Percentiles rank a stretch among this genome's conserved stretches.
phyloP scores from a whole-genome alignment of 2,329 filamentous ascomycete species.

The Fusarium humuli region DNA sequence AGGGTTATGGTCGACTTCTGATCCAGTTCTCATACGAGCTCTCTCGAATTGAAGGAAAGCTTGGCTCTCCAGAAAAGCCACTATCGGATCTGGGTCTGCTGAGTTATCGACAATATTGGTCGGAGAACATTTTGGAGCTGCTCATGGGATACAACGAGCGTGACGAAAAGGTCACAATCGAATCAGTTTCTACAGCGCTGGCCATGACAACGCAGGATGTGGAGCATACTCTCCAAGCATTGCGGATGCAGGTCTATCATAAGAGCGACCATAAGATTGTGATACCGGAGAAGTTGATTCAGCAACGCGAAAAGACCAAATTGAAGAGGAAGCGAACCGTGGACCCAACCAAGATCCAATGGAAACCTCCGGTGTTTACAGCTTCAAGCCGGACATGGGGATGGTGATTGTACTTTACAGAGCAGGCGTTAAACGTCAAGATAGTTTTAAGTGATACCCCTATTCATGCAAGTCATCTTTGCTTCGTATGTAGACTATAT shows the following conservation, averaged over 20 bases:
- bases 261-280: constrained; percentile 98
- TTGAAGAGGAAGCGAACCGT: constrained; percentile 81
- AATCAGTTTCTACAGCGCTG: constrained; percentile 80
- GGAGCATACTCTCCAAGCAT: constrained; percentile 90
- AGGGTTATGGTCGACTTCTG: constrained; percentile 90
- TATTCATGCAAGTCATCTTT: background rate
- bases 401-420: constrained; percentile 68
- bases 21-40: constrained; percentile 99
- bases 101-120: constrained; percentile 97
- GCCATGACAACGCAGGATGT: constrained; percentile 99
- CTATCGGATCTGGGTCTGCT: constrained; percentile 92
- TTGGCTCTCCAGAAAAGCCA: constrained; percentile 96
- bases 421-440: constrained; percentile 8
- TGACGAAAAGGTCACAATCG: constrained; percentile 82
- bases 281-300: constrained; percentile 83
- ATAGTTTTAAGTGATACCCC: constrained; percentile 42
- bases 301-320: constrained; percentile 83
- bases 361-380: constrained; percentile 96
- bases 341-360: constrained; percentile 82
- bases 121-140: constrained; percentile 90
- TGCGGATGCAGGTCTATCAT: constrained; percentile 95
- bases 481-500: too few species aligned
- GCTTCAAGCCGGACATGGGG: constrained; percentile 94
- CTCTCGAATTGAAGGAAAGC: constrained; percentile 92
- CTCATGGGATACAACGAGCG: constrained; percentile 78